A percentile compares a stretch with the other conserved stretches of the same genome.
These are phyloP conservation scores for Malbranchea cinnamomea DNA, from an alignment of 2,329 filamentous ascomycete genomes.

Conservation along the genomic window DNA sequence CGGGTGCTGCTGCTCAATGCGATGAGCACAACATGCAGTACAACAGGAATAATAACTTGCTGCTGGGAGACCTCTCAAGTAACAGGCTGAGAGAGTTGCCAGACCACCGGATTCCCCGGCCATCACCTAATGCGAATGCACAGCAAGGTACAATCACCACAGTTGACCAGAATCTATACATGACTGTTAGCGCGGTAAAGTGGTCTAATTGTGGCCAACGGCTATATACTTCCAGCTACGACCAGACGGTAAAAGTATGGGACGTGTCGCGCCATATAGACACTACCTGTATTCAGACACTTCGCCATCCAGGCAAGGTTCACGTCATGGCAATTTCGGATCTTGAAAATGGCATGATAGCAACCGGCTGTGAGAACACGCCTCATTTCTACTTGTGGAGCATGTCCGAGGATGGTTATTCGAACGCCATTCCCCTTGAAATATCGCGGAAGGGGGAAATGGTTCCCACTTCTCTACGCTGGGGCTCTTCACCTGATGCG, in stretches of 20 bases:
- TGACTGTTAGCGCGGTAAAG: slow-evolving; percentile 39
- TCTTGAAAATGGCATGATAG: slow-evolving; percentile 25
- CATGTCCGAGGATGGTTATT: slow-evolving; percentile 7
- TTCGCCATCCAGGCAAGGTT: slow-evolving; percentile 34
- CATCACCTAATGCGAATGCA: slow-evolving; percentile 27
- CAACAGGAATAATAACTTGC: slow-evolving; percentile 42
- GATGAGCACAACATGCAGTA: slow-evolving; percentile 45
- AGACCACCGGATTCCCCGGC: slow-evolving; percentile 35
- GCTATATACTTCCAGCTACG: slow-evolving; percentile 41
- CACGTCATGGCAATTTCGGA: slow-evolving; percentile 35
- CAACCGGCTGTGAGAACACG: slow-evolving; percentile 31
- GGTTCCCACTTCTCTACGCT: slow-evolving; percentile 28
- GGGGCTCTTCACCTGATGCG: slow-evolving; percentile 27
- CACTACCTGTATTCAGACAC: slow-evolving; percentile 18
- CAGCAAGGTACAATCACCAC: slow-evolving; percentile 31
- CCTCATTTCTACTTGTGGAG: slow-evolving; percentile 23
- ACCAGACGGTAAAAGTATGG: slow-evolving; percentile 44
- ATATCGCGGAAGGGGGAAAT: slow-evolving; percentile 19
- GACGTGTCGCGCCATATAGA: slow-evolving; percentile 18
- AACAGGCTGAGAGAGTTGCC: slow-evolving; percentile 37
- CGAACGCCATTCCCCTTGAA: slow-evolving; percentile 11
- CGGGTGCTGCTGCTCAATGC: slow-evolving; percentile 40
- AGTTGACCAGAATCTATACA: slow-evolving; percentile 39
- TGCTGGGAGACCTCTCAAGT: slow-evolving; percentile 33
- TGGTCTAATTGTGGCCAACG: slow-evolving; percentile 33